A percentile compares a stretch with the other conserved stretches of the same genome.
Conservation (phyloP, 371 early-diverging fungal species). For the Lichtheimia corymbifera region DNA sequence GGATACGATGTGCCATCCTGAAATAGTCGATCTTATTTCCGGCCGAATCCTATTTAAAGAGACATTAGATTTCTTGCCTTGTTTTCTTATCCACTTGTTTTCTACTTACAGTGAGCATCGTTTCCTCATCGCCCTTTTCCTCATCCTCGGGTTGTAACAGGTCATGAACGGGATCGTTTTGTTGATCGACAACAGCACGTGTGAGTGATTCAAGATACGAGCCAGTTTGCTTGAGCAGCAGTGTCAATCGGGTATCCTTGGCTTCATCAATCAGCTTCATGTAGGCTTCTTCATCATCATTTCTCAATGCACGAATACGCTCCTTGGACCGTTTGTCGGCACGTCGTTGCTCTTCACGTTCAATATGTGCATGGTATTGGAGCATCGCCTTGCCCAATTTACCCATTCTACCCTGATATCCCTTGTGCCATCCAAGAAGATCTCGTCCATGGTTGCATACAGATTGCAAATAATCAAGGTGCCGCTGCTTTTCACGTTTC, state of each 20-base stretch:
- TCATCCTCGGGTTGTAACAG: not conserved
- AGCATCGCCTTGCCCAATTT: slow-evolving; percentile 86
- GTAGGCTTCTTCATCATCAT: slow-evolving; percentile 96
- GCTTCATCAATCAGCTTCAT: slow-evolving; percentile 91
- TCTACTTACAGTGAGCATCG: slow-evolving; percentile 27
- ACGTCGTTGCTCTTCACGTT: slow-evolving; percentile 91
- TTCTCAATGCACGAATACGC: slow-evolving; percentile 91
- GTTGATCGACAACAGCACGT: slow-evolving; percentile 77
- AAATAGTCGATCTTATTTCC: slow-evolving; percentile 80
- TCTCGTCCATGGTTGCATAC: slow-evolving; percentile 81
- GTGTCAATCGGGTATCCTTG: slow-evolving; percentile 94
- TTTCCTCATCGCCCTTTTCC: slow-evolving; percentile 50
- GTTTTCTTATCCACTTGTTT: slow-evolving; percentile 9
- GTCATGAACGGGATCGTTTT: slow-evolving; percentile 40
- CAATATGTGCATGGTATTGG: slow-evolving; percentile 77
- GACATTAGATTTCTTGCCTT: not conserved
- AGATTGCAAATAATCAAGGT: slow-evolving; percentile 74
- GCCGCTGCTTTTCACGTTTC: slow-evolving; percentile 82
- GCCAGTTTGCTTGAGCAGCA: slow-evolving; percentile 88
- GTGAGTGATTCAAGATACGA: slow-evolving; percentile 80
- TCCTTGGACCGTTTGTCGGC: slow-evolving; percentile 83
- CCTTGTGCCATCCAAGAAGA: slow-evolving; percentile 65
- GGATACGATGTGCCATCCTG: slow-evolving; percentile 81
- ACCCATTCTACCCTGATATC: slow-evolving; percentile 63
- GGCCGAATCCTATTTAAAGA: slow-evolving; percentile 27